Base-by-base conservation (phyloP, 2,329 filamentous ascomycete genomes). In the Berkeleyomyces basicola region DNA sequence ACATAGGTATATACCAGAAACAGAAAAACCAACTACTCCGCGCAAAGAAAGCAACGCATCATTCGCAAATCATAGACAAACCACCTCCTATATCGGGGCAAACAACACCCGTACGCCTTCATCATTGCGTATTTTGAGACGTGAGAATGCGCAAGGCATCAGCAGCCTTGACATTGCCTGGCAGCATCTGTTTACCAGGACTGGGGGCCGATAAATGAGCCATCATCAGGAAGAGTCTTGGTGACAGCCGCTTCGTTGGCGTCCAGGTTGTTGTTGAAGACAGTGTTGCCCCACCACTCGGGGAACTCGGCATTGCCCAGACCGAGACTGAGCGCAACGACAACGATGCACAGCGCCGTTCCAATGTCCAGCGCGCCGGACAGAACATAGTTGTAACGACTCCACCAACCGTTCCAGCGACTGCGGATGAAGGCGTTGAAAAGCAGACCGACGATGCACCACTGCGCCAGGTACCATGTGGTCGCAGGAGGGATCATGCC, bases 351-450 rank as follows among this genome's bases (percentile, higher is more conserved):
- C n/a, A 84, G 69, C 0, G 78, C 79, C 0, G 82, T 76, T n/a
- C 80, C 82, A 47, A 79, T 77, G 60, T 83, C 81, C 47, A 84
- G 73, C 2, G 78, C 80, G 0, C 81, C 81, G 7, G 81, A 82
- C 0, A 81, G 72, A 61, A 82, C 74, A 64, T 83, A 84, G 71
- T 83, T 84, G 72, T 82, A 83, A 60, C 75, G 74, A 69, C 76
- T 76, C 80, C 80, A 83, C 80, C 80, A 83, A 33, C 78, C 79
- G 16, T 74, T 73, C 70, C 72, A 81, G 60, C 74, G 73, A 63
- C 75, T 70, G 58, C 76, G 76, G 64, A 83, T 76, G 59, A 70
- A 76, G 66, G 76, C 77, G 69, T 83, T 82, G 73, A 82, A 83
- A 63, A 80, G 61, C 61, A 77, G 74, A 5, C 81, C 81, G 11